Conservation (phyloP, 2,329 filamentous ascomycete species). For the Beauveria bassiana region DNA sequence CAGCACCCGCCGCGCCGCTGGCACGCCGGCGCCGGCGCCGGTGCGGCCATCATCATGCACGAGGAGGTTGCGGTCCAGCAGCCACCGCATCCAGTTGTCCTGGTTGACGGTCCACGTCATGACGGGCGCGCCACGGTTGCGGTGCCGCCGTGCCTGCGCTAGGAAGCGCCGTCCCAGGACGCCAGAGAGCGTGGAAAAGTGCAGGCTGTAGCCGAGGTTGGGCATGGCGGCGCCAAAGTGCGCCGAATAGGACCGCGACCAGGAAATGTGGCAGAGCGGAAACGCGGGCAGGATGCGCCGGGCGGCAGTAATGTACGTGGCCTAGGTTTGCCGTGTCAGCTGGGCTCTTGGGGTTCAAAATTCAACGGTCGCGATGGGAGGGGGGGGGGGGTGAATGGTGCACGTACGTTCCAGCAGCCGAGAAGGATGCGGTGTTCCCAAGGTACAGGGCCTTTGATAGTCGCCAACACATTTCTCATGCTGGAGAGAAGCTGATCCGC, state of each 20-base stretch:
- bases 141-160: slow-evolving; percentile 40
- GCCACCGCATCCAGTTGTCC: slow-evolving; percentile 72
- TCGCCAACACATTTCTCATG: slow-evolving; percentile 55
- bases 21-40: not conserved
- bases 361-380: too few relatives aligned
- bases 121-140: slow-evolving; percentile 38
- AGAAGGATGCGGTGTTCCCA: slow-evolving; percentile 72
- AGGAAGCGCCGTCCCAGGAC: slow-evolving; percentile 61
- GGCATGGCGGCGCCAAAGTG: slow-evolving; percentile 56
- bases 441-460: slow-evolving; percentile 40
- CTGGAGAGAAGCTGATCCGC: slow-evolving; percentile 61
- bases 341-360: too few relatives aligned
- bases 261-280: slow-evolving; percentile 60
- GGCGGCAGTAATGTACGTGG: slow-evolving; percentile 60
- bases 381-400: not conserved
- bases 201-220: slow-evolving; percentile 70
- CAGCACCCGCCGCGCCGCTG: slow-evolving; percentile 28
- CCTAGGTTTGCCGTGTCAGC: slow-evolving; percentile 26
- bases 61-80: slow-evolving; percentile 40
- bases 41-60: slow-evolving; percentile 7
- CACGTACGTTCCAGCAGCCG: slow-evolving; percentile 69
- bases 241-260: slow-evolving; percentile 58
- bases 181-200: slow-evolving; percentile 60
- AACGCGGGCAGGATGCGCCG: slow-evolving; percentile 54
- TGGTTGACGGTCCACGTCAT: slow-evolving; percentile 86